Percentiles rank a stretch among this genome's conserved stretches.
phyloP scores from a whole-genome alignment of 176 grass and related monocot genomes.

The Eragrostis curvula region DNA sequence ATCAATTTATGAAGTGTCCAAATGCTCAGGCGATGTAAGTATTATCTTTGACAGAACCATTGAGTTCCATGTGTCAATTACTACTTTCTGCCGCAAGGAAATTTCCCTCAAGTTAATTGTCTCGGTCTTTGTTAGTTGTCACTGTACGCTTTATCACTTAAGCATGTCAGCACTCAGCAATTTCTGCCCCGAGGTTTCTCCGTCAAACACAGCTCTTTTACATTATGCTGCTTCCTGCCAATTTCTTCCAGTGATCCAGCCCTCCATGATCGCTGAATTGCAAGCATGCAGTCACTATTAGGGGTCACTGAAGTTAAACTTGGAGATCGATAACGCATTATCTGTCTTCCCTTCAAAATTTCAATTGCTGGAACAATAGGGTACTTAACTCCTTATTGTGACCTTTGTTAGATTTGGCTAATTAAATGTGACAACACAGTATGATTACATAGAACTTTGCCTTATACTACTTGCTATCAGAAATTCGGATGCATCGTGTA shows the following conservation, averaged over 20 bases:
- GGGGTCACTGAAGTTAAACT: neutral
- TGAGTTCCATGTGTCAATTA: neutral
- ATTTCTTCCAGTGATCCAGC: neutral
- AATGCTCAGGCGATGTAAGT: conserved; percentile 94
- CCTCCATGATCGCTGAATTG: neutral
- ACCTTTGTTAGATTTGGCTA: neutral
- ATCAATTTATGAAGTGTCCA: conserved; percentile 79
- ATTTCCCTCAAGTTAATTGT: neutral
- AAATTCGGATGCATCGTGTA: neutral
- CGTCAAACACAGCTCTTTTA: neutral
- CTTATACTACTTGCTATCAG: neutral
- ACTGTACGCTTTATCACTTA: neutral
- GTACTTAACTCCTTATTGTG: neutral
- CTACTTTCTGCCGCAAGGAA: neutral
- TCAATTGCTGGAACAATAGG: neutral
- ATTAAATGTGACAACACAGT: neutral
- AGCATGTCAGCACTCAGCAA: neutral
- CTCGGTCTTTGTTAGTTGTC: neutral
- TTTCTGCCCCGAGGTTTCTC: neutral
- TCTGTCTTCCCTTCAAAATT: neutral
- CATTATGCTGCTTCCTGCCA: neutral
- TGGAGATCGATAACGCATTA: neutral
- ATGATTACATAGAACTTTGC: neutral
- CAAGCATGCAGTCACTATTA: neutral
- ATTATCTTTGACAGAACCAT: neutral